Evolutionary conservation across 352 stramenopile genomes (phyloP).

Genomic region (Globisporangium rhizosaccharum): DNA sequence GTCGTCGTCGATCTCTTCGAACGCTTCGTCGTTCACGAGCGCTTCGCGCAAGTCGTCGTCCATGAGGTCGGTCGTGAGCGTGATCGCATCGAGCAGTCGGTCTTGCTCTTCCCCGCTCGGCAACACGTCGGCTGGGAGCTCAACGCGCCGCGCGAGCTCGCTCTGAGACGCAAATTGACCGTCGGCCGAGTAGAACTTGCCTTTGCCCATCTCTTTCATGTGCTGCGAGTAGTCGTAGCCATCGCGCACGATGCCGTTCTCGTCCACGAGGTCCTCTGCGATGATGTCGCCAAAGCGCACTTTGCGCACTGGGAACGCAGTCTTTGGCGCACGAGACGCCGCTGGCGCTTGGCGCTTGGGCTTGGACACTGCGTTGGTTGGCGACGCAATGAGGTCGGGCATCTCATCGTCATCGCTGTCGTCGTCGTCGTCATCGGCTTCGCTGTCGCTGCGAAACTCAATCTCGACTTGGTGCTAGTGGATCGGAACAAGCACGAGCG

Average conservation of each 20-base stretch:
- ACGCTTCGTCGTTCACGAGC: slow-evolving; percentile 76
- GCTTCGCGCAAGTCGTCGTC: slow-evolving; percentile 81
- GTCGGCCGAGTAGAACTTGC: slow-evolving; percentile 74
- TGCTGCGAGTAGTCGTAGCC: slow-evolving; percentile 93
- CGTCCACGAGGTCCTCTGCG: slow-evolving; percentile 76
- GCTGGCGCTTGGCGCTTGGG: slow-evolving; percentile 1
- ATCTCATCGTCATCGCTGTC: slow-evolving; percentile 42
- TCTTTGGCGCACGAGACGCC: slow-evolving; percentile 3
- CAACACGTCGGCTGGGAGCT: slow-evolving; percentile 61
- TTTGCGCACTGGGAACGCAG: slow-evolving; percentile 46
- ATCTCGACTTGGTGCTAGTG: slow-evolving; percentile 49
- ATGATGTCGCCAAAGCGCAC: slow-evolving; percentile 62
- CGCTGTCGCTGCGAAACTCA: slow-evolving; percentile 50
- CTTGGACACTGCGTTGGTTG: slow-evolving; percentile 9
- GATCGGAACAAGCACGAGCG: neutral
- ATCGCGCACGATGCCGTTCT: slow-evolving; percentile 86
- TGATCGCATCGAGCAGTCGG: slow-evolving; percentile 79
- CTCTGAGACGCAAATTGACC: slow-evolving; percentile 61
- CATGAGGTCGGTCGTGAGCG: slow-evolving; percentile 83
- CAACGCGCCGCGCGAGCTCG: slow-evolving; percentile 52
- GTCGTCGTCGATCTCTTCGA: slow-evolving; percentile 90
- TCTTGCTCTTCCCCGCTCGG: slow-evolving; percentile 66
- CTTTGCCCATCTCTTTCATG: slow-evolving; percentile 88
- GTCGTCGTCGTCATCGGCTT: slow-evolving; percentile 30
- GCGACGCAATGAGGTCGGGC: slow-evolving; percentile 39